Base-by-base conservation (phyloP, 805 yeast genomes). In the Barnettozyma botsteinii region DNA sequence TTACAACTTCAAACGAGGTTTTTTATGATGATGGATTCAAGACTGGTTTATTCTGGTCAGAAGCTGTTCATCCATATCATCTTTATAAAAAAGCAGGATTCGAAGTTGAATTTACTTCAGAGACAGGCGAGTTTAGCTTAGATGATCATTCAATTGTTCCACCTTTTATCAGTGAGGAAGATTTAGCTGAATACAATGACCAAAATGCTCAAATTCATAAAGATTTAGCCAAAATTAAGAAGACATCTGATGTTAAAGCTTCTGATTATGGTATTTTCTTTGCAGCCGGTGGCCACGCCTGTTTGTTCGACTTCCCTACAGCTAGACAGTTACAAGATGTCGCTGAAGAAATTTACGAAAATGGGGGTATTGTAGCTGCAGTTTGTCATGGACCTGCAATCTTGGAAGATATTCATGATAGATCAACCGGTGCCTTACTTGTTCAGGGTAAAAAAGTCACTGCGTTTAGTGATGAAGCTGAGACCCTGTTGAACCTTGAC, bases 351-450 rank as follows among this genome's bases (percentile, higher is more conserved):
- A 69, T 78, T 36, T 75, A 71, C 53, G 61, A 59, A 24, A 57
- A 69, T 17, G 75, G 73, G 29, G 84, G 83, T 35, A 69, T 77
- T 29, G 70, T 79, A 19, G 59, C 77, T 31, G 82, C 85, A 13
- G 85, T 79, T 8, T 79, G 86, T 58, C 85, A 79, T 49, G 86
- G 83, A 7, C 81, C 82, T n/a, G 67, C 69, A 18, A 66, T 79
- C 45, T 73, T 79, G 44, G 72, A 66, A n/a, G 64, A 65, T 32
- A 54, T 79, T 46, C 61, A 53, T 30, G 75, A 73, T 47, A 46
- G 53, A 31, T 42, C 50, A 7, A 62, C 70, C 14, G 76, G 76
- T 31, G 61, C 65, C 35, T 58, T 62, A 14, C 48, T 81, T 37
- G 64, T 72, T 40, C 56, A 71, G 46, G 84, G 79, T 40, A 74